Base-by-base conservation (phyloP, 31 red algal genomes). In the Endocladia muricata region DNA sequence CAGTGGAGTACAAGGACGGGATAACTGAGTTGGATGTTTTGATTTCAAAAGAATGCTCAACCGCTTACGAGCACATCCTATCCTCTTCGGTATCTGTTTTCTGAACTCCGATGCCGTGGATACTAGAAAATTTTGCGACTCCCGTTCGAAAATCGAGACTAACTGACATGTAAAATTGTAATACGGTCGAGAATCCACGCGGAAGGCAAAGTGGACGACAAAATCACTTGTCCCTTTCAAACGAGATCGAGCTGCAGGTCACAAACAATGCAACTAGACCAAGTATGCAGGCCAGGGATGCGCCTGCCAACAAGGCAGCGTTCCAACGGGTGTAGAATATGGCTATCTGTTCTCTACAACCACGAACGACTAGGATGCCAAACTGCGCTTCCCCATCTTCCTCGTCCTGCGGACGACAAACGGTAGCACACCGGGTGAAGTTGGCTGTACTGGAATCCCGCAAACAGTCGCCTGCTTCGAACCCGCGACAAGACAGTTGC, bases 391-490 rank as follows among this genome's bases (percentile, higher is more conserved):
- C 73, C 4, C 76, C 85, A 38, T 35, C 61, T n/a, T 65, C 51
- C 21, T 59, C 40, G 56, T 88, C 74, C 59, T 88, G 51, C 5
- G 74, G 65, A 8, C 76, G 55, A 54, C 85, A 88, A 26, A 66
- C 55, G 17, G 85, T 88, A 34, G 48, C 85, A 56, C 85, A 88
- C 29, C 75, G 74, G 42, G 76, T 64, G 68, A 81, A 88, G 43
- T 88, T 88, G 19, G 76, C 57, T 15, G 74, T 72, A 31, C 30
- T 3, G 25, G 74, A 81, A 43, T 76, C 68, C 4, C 15, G 1
- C 34, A 43, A 60, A 74, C 85, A 88, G 48, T 88, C 85, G 54
- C 76, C 85, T 6, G 58, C 37, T 70, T 88, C 85, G 41, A 88
- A 88, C 25, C 85, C 85, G 33, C 68, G 85, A 33, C 85, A 88